Evolutionary conservation across 805 yeast genomes (phyloP).

Genomic region (Myxozyma neotropica): DNA sequence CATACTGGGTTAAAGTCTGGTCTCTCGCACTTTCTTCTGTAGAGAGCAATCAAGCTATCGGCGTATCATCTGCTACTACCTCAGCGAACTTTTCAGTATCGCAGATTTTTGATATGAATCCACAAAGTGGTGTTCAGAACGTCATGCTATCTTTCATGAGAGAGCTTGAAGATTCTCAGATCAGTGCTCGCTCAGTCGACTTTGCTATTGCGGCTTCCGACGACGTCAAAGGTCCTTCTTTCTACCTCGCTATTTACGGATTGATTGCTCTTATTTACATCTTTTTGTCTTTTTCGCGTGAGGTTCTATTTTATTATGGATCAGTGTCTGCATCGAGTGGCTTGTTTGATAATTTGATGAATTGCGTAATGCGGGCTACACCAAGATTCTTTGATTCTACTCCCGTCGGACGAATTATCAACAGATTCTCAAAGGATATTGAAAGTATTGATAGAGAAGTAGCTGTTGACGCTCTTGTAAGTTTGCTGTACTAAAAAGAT

Average conservation of each 20-base stretch:
- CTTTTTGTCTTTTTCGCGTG: conserved; percentile 47
- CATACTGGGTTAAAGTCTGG: conserved; percentile 92
- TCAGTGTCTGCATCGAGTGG: conserved; percentile 79
- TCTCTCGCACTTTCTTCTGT: conserved; percentile 44
- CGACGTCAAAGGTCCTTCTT: conserved; percentile 40
- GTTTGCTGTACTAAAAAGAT: conserved; percentile 60
- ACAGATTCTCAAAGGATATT: conserved; percentile 91
- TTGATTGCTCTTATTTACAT: conserved; percentile 68
- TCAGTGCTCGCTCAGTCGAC: background rate
- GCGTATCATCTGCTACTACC: background rate
- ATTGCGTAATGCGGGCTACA: conserved; percentile 72
- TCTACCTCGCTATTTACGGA: conserved; percentile 69
- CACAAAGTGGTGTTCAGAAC: conserved; percentile 22
- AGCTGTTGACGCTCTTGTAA: conserved; percentile 75
- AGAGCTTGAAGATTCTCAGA: background rate
- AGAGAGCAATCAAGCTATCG: conserved; percentile 4
- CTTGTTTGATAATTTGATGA: conserved; percentile 67
- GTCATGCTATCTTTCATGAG: conserved; percentile 12
- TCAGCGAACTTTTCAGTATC: conserved; percentile 5
- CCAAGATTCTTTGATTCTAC: conserved; percentile 92
- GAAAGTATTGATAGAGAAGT: conserved; percentile 94
- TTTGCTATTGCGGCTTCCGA: background rate
- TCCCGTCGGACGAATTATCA: conserved; percentile 95
- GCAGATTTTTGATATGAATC: conserved; percentile 13
- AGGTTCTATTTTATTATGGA: conserved; percentile 60